Evolutionary conservation across 2,329 filamentous ascomycete species (phyloP).

Genomic region (Dryadomyces sulphureus): DNA sequence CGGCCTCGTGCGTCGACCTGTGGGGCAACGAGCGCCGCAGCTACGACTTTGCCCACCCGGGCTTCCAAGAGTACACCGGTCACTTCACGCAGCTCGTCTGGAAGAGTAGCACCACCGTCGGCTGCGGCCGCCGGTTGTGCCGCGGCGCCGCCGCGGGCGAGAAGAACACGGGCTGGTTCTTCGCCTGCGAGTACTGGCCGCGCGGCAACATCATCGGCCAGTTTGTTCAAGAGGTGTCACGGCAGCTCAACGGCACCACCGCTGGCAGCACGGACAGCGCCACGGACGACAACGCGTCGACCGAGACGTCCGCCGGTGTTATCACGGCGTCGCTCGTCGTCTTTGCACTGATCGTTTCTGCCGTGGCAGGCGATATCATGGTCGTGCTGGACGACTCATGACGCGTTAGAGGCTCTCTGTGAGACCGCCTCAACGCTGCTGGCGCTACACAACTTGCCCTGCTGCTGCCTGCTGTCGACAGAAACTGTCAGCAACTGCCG

Average conservation of each 20-base stretch:
- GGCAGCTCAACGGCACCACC: conserved; percentile 12
- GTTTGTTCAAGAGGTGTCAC: conserved; percentile 31
- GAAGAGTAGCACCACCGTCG: conserved; percentile 44
- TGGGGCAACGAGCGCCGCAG: conserved; percentile 47
- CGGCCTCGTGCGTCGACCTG: conserved; percentile 37
- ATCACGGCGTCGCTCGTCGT: conserved; percentile 6
- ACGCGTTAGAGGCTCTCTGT: background rate
- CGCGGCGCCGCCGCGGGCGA: conserved; percentile 10
- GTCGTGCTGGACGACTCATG: background rate
- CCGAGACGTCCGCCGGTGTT: background rate
- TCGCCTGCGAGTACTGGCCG: conserved; percentile 59
- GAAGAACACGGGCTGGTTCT: conserved; percentile 38
- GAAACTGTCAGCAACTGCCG: no score
- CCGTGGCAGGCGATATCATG: conserved; percentile 4
- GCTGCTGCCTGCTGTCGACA: no score
- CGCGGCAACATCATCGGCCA: conserved; percentile 45
- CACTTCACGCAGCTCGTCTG: conserved; percentile 65
- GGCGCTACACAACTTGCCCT: no score
- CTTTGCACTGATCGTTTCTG: conserved; percentile 1
- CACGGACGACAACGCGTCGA: background rate
- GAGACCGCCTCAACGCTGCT: no score
- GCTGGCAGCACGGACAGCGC: background rate
- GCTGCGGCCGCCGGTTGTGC: conserved; percentile 34
- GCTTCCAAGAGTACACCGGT: conserved; percentile 45
- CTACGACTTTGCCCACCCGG: conserved; percentile 44